Conservation (phyloP, 2,329 filamentous ascomycete genomes). For the Penicillium capsulatum region DNA sequence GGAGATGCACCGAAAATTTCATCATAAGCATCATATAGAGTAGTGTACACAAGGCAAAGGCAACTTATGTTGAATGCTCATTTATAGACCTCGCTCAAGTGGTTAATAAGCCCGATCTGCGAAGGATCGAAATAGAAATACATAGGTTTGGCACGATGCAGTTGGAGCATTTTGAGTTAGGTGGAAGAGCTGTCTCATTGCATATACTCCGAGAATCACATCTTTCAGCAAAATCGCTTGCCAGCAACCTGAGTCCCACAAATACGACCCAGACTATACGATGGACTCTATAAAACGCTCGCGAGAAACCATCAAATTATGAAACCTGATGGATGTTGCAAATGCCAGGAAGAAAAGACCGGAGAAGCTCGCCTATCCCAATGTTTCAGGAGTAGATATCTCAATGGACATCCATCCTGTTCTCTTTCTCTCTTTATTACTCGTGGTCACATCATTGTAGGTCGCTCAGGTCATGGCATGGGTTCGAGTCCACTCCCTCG, state of each 20-base stretch:
- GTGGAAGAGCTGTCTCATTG: too few species aligned
- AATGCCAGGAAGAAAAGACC: slow-evolving; percentile 9
- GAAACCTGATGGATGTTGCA: slow-evolving; percentile 6
- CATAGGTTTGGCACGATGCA: too few species aligned
- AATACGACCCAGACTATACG: not conserved
- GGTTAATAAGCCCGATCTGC: too few species aligned
- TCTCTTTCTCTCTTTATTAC: slow-evolving; percentile 25
- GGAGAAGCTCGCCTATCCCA: slow-evolving; percentile 10
- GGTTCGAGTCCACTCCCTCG: slow-evolving; percentile 83
- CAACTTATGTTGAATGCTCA: too few species aligned
- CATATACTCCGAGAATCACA: too few species aligned
- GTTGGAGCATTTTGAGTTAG: too few species aligned
- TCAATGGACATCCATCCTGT: not conserved
- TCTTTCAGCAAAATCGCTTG: too few species aligned
- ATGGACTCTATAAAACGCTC: slow-evolving; percentile 17
- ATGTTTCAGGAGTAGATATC: slow-evolving; percentile 8
- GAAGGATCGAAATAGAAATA: too few species aligned
- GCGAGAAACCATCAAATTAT: slow-evolving; percentile 4
- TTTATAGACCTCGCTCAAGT: too few species aligned
- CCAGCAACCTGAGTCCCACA: not conserved
- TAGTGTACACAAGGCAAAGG: too few species aligned
- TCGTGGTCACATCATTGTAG: slow-evolving; percentile 33
- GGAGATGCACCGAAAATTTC: too few species aligned
- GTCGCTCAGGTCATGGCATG: slow-evolving; percentile 59
- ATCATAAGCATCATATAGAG: too few species aligned